phyloP scores from a whole-genome alignment of 768 basidiomycete genomes.

The Pleurotus citrinopileatus region DNA sequence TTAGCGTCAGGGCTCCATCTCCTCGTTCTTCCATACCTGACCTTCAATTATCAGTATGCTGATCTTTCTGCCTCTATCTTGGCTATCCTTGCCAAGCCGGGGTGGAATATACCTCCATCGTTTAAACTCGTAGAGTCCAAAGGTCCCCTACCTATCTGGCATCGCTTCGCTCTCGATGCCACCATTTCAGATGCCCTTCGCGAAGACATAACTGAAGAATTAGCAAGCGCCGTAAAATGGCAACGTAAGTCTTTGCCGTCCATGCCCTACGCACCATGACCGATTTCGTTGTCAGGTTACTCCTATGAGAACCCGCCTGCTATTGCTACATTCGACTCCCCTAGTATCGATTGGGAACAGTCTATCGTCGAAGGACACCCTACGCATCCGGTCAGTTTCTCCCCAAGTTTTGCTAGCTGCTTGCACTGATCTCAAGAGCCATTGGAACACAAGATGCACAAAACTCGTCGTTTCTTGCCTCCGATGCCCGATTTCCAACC shows the following conservation, averaged over 20 bases:
- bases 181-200: constrained; percentile 30
- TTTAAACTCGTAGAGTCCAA: constrained; percentile 23
- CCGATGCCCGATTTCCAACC: constrained; percentile 44
- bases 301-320: constrained; percentile 48
- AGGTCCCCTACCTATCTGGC: constrained; percentile 42
- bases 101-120: constrained; percentile 23
- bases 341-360: constrained; percentile 59
- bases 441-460: constrained; percentile 47
- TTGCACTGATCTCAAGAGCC: not conserved
- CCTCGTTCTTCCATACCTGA: not conserved
- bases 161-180: constrained; percentile 33
- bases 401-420: not conserved
- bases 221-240: constrained; percentile 51
- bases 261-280: not conserved
- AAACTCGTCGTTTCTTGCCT: constrained; percentile 48
- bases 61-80: constrained; percentile 23
- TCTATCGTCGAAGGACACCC: constrained; percentile 61
- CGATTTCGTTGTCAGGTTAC: constrained; percentile 26
- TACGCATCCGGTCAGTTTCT: constrained; percentile 47
- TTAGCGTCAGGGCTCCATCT: too few relatives aligned
- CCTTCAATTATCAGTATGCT: not conserved
- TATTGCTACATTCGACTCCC: constrained; percentile 40
- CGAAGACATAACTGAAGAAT: constrained; percentile 43
- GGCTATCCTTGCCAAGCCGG: constrained; percentile 21
- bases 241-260: constrained; percentile 33